These are phyloP conservation scores for Tulasnella sp. DNA, from an alignment of 768 basidiomycete species.

Conservation along the genomic window DNA sequence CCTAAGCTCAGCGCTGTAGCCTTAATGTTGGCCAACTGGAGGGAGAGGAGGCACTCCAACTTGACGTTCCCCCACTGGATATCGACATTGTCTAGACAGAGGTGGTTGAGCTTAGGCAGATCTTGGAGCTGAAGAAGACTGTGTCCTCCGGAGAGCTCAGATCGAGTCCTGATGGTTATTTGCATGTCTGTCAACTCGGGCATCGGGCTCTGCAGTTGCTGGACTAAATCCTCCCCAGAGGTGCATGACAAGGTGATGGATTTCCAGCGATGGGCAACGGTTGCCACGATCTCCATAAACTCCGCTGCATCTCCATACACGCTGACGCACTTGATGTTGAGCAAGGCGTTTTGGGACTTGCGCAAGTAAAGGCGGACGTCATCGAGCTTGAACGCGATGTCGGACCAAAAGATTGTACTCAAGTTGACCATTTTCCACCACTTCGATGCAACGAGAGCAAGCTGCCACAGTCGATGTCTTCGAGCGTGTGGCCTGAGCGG, in stretches of 20 bases:
- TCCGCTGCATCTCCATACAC: background rate
- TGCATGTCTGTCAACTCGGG: conserved; percentile 3
- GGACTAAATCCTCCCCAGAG: background rate
- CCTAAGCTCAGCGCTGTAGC: background rate
- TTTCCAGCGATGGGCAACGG: background rate
- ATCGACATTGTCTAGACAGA: background rate
- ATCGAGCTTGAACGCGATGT: background rate
- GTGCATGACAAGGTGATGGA: background rate
- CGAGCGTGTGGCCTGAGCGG: background rate
- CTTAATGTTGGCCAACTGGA: background rate
- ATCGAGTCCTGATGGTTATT: background rate
- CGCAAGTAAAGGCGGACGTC: background rate
- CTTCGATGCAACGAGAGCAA: background rate
- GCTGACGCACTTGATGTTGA: background rate
- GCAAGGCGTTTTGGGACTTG: conserved; percentile 2
- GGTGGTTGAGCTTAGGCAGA: background rate
- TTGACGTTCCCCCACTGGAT: background rate
- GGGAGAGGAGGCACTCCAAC: background rate
- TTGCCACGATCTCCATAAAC: background rate
- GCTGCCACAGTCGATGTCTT: background rate
- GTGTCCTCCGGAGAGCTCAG: background rate
- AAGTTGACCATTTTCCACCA: background rate
- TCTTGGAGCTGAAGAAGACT: background rate
- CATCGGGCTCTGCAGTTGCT: background rate
- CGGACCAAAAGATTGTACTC: background rate